Conservation (phyloP, 2,329 filamentous ascomycete species). For the Aspergillus awamori region DNA sequence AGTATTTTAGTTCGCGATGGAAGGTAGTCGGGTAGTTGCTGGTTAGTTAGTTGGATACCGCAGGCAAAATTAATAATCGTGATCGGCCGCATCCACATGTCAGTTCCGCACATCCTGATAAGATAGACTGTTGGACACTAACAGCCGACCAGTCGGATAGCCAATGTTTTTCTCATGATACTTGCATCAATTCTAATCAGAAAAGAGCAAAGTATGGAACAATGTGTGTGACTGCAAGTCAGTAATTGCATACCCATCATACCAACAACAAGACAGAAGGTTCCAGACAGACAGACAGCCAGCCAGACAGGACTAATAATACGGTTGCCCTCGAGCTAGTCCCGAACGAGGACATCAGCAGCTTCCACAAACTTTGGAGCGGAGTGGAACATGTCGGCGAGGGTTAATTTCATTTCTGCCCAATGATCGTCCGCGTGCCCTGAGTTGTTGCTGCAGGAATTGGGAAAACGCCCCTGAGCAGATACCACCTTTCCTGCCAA, state of each 20-base stretch:
- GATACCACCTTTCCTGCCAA: not conserved
- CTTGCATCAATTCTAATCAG: too few species aligned
- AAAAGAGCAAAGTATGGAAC: too few species aligned
- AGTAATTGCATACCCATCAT: too few species aligned
- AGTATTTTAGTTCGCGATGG: too few species aligned
- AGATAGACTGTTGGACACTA: not conserved
- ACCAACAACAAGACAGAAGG: too few species aligned
- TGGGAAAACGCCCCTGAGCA: not conserved
- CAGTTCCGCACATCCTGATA: not conserved
- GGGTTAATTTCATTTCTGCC: constrained; percentile 4
- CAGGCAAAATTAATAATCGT: not conserved
- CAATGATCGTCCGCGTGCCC: not conserved
- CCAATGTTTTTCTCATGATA: too few species aligned
- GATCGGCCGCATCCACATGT: not conserved
- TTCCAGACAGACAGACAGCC: too few species aligned
- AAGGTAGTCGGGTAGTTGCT: not conserved
- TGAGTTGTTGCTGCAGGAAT: not conserved
- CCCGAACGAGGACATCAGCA: not conserved
- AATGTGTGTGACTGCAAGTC: too few species aligned
- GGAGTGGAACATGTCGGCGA: not conserved
- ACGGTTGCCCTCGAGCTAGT: not conserved
- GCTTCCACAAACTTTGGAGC: not conserved
- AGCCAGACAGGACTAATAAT: too few species aligned
- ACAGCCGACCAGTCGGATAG: too few species aligned
- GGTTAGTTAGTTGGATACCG: too few species aligned